Evolutionary conservation across 129 eudicot species (phyloP), one percentile per base, ranked within the genome.

Genomic region (Chrysanthemum makinoi): DNA sequence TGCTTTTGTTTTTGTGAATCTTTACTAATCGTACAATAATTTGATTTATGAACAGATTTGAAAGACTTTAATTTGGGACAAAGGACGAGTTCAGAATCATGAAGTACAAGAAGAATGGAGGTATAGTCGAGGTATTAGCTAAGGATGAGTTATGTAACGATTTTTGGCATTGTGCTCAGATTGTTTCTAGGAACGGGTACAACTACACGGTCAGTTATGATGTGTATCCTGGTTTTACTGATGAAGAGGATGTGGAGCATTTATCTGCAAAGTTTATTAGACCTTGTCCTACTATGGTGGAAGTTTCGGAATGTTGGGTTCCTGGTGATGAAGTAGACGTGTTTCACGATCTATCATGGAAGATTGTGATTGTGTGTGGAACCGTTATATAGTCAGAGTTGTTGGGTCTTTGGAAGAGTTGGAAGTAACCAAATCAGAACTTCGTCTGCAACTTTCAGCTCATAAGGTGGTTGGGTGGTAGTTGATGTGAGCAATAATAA

Each of bases 271-370:
- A 85, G 79, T 68, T 68, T 22, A 63, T 92, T n/a, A 85, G 98
- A 77, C 98, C 89, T 8, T 80, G 79, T 72, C 87, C 96, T 54
- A 89, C 91, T 63, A 35, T 26, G 11, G 50, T 86, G 61, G 75
- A 85, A 77, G 62, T 71, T 39, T 18, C 61, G 0, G 87, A 79
- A 20, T 22, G 14, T 73, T 88, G 83, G 85, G 57, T 51, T 69
- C 60, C 84, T 64, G 98, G 95, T 68, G 89, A 88, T 66, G 86
- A 86, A 66, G 83, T 87, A 6, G 96, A 91, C 84, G 91, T 86
- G 48, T 83, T 92, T 59, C 80, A 86, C 24, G 78, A 80, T 73
- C 79, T 80, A 54, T 80, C 87, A 3, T 86, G 97, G 96, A 88
- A 84, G 74, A 72, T 77, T 80, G 83, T 48, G 83, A 65, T 65